A percentile compares a stretch with the other conserved stretches of the same genome.
phyloP scores from a whole-genome alignment of 2,329 filamentous ascomycete genomes.

The Trichoderma endophyticum region DNA sequence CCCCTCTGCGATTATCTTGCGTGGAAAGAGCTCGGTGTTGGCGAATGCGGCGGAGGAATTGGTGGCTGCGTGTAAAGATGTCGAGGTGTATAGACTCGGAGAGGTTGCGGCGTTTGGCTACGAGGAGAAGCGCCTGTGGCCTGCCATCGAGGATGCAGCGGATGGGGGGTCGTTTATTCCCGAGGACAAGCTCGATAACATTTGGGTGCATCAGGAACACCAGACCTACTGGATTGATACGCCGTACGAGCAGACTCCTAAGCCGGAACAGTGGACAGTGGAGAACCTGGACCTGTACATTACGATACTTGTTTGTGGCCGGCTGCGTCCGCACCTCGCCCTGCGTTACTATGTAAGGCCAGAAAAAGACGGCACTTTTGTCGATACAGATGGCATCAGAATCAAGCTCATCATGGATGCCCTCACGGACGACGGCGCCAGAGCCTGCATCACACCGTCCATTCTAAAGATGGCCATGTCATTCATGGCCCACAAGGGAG shows the following conservation, averaged over 20 bases:
- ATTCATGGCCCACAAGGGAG: constrained; percentile 38
- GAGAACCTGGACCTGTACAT: constrained; percentile 43
- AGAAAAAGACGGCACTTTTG: constrained; percentile 26
- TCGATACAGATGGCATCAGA: constrained; percentile 39
- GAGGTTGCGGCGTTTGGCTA: constrained; percentile 36
- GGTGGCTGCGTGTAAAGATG: constrained; percentile 29
- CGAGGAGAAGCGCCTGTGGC: constrained; percentile 36
- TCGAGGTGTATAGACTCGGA: constrained; percentile 37
- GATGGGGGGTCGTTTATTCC: constrained; percentile 27
- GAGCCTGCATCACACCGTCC: constrained; percentile 35
- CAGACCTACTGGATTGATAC: constrained; percentile 30
- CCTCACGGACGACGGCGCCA: constrained; percentile 37
- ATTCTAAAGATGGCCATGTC: constrained; percentile 45
- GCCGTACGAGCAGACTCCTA: constrained; percentile 39
- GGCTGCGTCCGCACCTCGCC: constrained; percentile 33
- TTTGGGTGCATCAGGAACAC: constrained; percentile 37
- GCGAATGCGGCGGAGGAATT: constrained; percentile 36
- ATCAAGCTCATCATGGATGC: constrained; percentile 38
- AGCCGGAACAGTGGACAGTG: constrained; percentile 41
- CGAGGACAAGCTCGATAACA: constrained; percentile 24
- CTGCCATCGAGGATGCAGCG: constrained; percentile 29
- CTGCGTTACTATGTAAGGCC: constrained; percentile 35
- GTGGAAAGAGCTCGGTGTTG: constrained; percentile 31
- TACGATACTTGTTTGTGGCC: constrained; percentile 38
- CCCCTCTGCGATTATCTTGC: constrained; percentile 33